These are phyloP conservation scores for Histomonas meleagridis DNA, from an alignment of 208 protist species.

Conservation along the genomic window DNA sequence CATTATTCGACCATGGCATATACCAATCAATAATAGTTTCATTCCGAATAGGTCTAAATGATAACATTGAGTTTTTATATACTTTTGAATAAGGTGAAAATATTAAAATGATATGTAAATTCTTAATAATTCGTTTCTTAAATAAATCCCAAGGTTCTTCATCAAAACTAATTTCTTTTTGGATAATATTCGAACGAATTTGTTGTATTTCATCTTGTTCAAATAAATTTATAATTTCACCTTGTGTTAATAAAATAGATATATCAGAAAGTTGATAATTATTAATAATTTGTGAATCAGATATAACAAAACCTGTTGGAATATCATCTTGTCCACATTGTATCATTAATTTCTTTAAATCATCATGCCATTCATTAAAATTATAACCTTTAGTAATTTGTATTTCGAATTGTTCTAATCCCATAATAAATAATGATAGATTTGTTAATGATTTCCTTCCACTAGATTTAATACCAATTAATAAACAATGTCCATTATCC, in stretches of 20 bases:
- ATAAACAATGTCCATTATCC: conserved; percentile 74
- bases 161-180: conserved; percentile 61
- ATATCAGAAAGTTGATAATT: conserved; percentile 85
- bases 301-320: conserved; percentile 78
- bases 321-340: conserved; percentile 66
- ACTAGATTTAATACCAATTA: conserved; percentile 82
- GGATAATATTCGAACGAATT: conserved; percentile 49
- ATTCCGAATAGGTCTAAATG: conserved; percentile 86
- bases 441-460: conserved; percentile 82
- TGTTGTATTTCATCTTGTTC: conserved; percentile 67
- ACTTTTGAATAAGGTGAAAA: conserved; percentile 83
- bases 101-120: conserved; percentile 86
- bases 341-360: conserved; percentile 53
- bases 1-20: conserved; percentile 82
- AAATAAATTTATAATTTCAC: conserved; percentile 87
- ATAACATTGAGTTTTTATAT: conserved; percentile 79
- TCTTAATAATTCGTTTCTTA: conserved; percentile 71
- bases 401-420: conserved; percentile 37
- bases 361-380: conserved; percentile 60
- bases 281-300: conserved; percentile 79
- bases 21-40: conserved; percentile 96
- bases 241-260: conserved; percentile 86
- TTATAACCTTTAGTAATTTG: conserved; percentile 55
- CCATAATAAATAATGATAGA: conserved; percentile 75
- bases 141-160: conserved; percentile 84